Evolutionary conservation across 768 basidiomycete genomes (phyloP), one percentile per base, ranked within the genome.

Genomic region (Amylocystis lapponica): DNA sequence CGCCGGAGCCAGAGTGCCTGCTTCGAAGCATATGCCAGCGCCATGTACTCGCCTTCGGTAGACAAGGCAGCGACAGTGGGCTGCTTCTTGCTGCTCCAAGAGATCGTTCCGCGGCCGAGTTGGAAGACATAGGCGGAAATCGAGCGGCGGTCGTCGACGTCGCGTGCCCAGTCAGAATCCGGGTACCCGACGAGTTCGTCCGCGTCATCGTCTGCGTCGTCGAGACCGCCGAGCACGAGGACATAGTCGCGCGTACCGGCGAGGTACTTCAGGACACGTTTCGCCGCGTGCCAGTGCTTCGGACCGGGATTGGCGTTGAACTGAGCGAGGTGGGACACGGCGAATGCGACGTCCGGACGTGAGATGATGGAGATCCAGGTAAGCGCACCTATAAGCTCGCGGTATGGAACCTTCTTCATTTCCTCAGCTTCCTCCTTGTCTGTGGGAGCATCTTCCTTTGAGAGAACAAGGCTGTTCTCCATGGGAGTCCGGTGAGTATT

Each of bases 261-360:
- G 0, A 72, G 55, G 39, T 72, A 69, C 0, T 54, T 44, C 7
- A 65, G 49, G 10, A 65, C 50, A 23, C 52, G 52, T 46, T 67
- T 65, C 3, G 60, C 60, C 0, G 64, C 65, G 0, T 58, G 36
- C 35, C 64, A 49, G 48, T 69, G 66, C 0, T 36, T 40, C 0
- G 29, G 42, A 1, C 57, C 52, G 0, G 66, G 69, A n/a, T 54
- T 53, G 0, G 61, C 43, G 9, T 50, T 58, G 53, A 53, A 67
- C 21, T 62, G 62, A 0, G 63, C 50, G 1, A 72, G 58, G 0
- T 36, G n/a, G 21, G 53, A 46, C 8, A 67, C 62, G 5, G 61
- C 50, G 34, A 49, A 64, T 0, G 63, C 50, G 8, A 72, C 53
- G 33, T 74, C 65, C 0, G 68, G 67, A 1, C 58, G 50, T 1